Percentiles rank a stretch among this genome's conserved stretches.
Conservation (phyloP, 2,329 filamentous ascomycete species). For the Gremmenia infestans region DNA sequence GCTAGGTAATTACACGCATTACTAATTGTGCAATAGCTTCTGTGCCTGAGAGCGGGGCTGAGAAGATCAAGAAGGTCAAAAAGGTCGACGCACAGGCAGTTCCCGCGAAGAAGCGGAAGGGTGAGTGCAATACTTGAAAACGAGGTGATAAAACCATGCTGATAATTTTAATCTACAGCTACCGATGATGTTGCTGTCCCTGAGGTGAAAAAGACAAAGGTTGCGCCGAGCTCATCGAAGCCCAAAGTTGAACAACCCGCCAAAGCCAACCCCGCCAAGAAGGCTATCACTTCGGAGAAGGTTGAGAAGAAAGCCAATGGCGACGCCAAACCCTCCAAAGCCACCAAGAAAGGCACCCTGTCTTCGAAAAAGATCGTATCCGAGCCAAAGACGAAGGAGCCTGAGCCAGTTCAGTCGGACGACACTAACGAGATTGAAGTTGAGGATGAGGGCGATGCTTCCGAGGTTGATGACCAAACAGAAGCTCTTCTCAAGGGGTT, state of each 20-base stretch:
- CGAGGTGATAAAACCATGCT: background rate
- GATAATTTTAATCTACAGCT: conserved; percentile 16
- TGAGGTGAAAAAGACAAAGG: conserved; percentile 33
- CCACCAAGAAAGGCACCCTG: conserved; percentile 18
- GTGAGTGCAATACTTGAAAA: conserved; percentile 12
- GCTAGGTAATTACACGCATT: conserved; percentile 1
- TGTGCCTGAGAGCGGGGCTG: conserved; percentile 31
- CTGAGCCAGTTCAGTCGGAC: conserved; percentile 1
- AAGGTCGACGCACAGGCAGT: conserved; percentile 27
- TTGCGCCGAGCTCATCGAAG: conserved; percentile 2
- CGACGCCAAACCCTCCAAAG: conserved; percentile 13
- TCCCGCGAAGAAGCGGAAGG: conserved; percentile 32
- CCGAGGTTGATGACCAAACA: conserved; percentile 46
- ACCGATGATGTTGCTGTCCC: conserved; percentile 27
- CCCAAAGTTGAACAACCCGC: conserved; percentile 7
- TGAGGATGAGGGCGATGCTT: conserved; percentile 26
- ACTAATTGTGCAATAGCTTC: conserved; percentile 30
- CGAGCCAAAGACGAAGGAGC: conserved; percentile 14
- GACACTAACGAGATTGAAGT: conserved; percentile 13
- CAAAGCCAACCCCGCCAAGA: conserved; percentile 13
- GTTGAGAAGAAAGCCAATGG: conserved; percentile 6
- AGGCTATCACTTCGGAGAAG: conserved; percentile 16
- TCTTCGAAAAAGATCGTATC: conserved; percentile 2
- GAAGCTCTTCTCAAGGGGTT: conserved; percentile 49
- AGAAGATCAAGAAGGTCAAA: conserved; percentile 36